Evolutionary conservation across 805 yeast genomes (phyloP).

Genomic region (Candida maris): DNA sequence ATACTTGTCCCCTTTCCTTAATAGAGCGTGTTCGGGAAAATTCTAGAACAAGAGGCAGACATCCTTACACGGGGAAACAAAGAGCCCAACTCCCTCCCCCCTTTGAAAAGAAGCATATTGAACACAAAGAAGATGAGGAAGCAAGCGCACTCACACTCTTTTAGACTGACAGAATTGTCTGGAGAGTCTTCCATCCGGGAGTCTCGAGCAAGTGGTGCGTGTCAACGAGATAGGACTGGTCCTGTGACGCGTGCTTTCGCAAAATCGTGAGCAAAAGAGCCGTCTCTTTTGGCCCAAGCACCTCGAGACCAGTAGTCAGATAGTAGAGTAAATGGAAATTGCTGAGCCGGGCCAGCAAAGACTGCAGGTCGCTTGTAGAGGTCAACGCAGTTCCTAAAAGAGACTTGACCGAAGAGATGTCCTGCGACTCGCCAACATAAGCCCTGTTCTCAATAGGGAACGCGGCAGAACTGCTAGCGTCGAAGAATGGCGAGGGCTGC

Average conservation of each 20-base stretch:
- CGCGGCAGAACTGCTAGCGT: constrained; percentile 27
- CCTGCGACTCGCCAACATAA: constrained; percentile 70
- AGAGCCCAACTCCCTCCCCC: too few species aligned
- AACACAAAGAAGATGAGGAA: too few species aligned
- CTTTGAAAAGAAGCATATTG: too few species aligned
- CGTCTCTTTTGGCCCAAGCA: constrained; percentile 56
- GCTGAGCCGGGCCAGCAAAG: constrained; percentile 31
- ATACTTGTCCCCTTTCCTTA: constrained; percentile 3
- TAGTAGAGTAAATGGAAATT: constrained; percentile 77
- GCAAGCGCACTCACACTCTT: too few species aligned
- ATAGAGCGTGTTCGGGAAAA: constrained; percentile 12
- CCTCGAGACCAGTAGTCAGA: constrained; percentile 46
- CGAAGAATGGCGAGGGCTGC: constrained; percentile 50
- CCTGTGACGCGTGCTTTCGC: constrained; percentile 35
- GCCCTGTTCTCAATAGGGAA: constrained; percentile 83
- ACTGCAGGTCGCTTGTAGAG: constrained; percentile 21
- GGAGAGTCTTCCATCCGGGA: constrained; percentile 81
- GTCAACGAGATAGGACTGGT: constrained; percentile 28
- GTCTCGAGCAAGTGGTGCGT: constrained; percentile 48
- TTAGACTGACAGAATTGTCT: constrained; percentile 41
- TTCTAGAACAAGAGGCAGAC: constrained; percentile 12
- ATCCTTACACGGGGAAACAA: constrained; percentile 7
- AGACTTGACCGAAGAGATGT: constrained; percentile 49
- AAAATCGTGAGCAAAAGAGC: constrained; percentile 47
- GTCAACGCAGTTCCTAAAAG: constrained; percentile 36